These are phyloP conservation scores for Daldinia loculata DNA, from an alignment of 495 filamentous ascomycete species.

Conservation along the genomic window DNA sequence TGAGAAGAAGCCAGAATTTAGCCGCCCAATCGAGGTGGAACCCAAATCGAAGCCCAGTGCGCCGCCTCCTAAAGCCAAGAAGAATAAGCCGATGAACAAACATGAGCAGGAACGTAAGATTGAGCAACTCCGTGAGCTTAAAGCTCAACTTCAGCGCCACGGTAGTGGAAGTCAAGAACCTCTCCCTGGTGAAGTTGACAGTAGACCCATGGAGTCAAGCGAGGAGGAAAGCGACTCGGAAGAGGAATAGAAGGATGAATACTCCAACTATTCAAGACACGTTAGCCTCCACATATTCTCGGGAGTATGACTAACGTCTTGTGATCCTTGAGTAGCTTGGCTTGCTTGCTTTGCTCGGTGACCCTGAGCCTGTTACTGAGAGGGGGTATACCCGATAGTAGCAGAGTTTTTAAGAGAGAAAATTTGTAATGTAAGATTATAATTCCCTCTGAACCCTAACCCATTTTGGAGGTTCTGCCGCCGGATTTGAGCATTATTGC, in stretches of 20 bases:
- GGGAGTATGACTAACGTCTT: conserved; percentile 3
- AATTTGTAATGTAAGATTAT: conserved; percentile 22
- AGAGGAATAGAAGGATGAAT: conserved; percentile 36
- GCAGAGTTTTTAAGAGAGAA: conserved; percentile 4
- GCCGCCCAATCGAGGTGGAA: conserved; percentile 38
- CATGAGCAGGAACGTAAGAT: conserved; percentile 91
- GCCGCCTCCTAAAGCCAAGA: conserved; percentile 76
- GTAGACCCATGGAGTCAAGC: conserved; percentile 39
- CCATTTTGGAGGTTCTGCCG: background rate
- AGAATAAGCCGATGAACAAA: conserved; percentile 99
- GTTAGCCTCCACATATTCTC: background rate
- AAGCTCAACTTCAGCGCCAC: conserved; percentile 56
- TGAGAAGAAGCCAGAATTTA: conserved; percentile 52
- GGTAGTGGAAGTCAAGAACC: conserved; percentile 60
- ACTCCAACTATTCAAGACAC: background rate
- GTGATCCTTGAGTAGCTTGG: background rate
- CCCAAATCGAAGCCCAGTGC: conserved; percentile 42
- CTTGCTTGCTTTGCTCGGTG: background rate
- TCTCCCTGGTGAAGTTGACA: conserved; percentile 46
- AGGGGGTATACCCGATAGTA: background rate
- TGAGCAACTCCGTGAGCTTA: conserved; percentile 72
- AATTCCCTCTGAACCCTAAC: conserved; percentile 16
- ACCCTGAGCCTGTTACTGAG: background rate
- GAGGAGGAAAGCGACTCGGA: conserved; percentile 47
- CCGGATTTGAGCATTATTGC: background rate